Evolutionary conservation across 2,329 filamentous ascomycete genomes (phyloP).

Genomic region (Talaromyces amestolkiae): DNA sequence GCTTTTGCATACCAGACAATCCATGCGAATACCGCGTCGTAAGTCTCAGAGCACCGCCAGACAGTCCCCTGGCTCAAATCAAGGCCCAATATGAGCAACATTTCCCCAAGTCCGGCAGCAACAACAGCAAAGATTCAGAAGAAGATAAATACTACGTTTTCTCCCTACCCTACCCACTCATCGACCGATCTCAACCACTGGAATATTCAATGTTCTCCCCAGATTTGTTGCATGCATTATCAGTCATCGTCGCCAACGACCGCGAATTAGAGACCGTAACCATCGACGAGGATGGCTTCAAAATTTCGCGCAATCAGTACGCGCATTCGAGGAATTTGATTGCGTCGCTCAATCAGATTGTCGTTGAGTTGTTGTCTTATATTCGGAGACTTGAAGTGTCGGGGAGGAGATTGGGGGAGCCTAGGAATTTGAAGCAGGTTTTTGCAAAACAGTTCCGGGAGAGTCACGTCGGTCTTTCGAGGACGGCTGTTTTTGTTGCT

Average conservation of each 20-base stretch:
- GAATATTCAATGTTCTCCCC: slow-evolving; percentile 45
- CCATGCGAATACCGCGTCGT: slow-evolving; percentile 46
- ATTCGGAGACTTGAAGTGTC: slow-evolving; percentile 35
- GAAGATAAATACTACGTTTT: slow-evolving; percentile 46
- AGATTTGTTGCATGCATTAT: slow-evolving; percentile 43
- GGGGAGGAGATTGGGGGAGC: slow-evolving; percentile 28
- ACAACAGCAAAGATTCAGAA: not conserved
- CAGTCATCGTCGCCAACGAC: slow-evolving; percentile 42
- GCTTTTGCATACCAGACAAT: slow-evolving; percentile 45
- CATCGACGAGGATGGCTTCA: slow-evolving; percentile 32
- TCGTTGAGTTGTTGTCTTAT: slow-evolving; percentile 42
- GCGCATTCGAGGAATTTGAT: slow-evolving; percentile 39
- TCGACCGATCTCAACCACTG: slow-evolving; percentile 31
- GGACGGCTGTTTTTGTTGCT: slow-evolving; percentile 40
- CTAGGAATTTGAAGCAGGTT: slow-evolving; percentile 40
- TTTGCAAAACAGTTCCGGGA: slow-evolving; percentile 44
- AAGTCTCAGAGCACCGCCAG: slow-evolving; percentile 38
- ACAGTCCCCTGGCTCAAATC: slow-evolving; percentile 38
- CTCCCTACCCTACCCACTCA: slow-evolving; percentile 45
- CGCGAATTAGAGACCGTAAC: slow-evolving; percentile 39
- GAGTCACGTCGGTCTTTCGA: slow-evolving; percentile 39
- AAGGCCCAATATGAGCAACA: slow-evolving; percentile 35
- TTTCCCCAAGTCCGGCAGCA: slow-evolving; percentile 31
- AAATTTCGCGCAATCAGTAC: slow-evolving; percentile 28
- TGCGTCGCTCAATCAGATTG: slow-evolving; percentile 42